Evolutionary conservation across 1,284 basidiomycete genomes (phyloP), one percentile per base, ranked within the genome.

Genomic region (Wolfiporia cocos): DNA sequence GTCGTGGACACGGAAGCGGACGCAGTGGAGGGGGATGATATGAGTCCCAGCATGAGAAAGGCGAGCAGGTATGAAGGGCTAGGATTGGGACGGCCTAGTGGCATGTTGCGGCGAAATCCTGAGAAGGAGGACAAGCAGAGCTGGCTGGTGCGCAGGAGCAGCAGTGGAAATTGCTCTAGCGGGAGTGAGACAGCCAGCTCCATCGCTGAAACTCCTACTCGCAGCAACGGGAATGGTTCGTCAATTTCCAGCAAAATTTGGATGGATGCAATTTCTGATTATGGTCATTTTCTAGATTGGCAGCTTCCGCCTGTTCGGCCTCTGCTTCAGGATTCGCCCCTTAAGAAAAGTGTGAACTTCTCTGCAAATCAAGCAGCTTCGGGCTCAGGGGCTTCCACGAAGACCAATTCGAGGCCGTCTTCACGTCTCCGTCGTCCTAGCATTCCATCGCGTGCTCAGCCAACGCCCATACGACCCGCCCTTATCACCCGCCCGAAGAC

Each of bases 91-190:
- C 68, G 74, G 28, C 84, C 84, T 5, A 40, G 47, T 6, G 46
- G 47, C 4, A 51, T 55, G 17, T 52, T 53, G 3, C 45, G n/a
- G n/a, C n/a, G n/a, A n/a, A n/a, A n/a, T n/a, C n/a, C n/a, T n/a
- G n/a, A n/a, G n/a, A n/a, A n/a, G n/a, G n/a, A n/a, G n/a, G n/a
- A n/a, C n/a, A n/a, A n/a, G n/a, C n/a, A n/a, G n/a, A n/a, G n/a
- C 37, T 81, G 79, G 78, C 57, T 88, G 22, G 74, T 81, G 70
- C 71, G 85, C 9, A 70, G 84, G 50, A 86, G 77, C 44, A 87
- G 84, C 52, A 87, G 84, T 52, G 83, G 85, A 19, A 78, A 81
- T 2, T 85, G 86, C 55, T 86, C 84, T 2, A 82, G 73, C 47
- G 76, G 79, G 14, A 84, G 82, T 50, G 83, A 86, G 22, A 62